Conservation (phyloP, 371 early-diverging fungal species). For the Actinomucor elegans region DNA sequence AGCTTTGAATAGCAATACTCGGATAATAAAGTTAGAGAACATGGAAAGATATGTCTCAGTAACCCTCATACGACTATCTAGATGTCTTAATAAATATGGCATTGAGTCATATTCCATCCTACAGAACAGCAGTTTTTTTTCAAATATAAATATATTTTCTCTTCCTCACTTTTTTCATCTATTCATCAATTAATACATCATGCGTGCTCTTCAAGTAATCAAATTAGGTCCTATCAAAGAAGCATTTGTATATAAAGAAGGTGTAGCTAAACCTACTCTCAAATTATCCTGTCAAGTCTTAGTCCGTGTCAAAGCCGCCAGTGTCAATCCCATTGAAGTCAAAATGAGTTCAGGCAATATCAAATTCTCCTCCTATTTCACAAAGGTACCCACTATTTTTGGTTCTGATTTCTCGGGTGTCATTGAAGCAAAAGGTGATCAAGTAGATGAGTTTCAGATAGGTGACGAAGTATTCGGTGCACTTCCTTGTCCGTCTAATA, state of each 20-base stretch:
- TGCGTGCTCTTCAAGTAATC: constrained; percentile 40
- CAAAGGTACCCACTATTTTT: constrained; percentile 21
- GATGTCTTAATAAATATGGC: too few species aligned
- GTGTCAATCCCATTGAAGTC: constrained; percentile 62
- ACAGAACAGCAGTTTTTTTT: not conserved
- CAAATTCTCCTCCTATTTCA: not conserved
- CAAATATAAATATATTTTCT: not conserved
- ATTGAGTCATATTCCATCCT: too few species aligned
- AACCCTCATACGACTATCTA: too few species aligned
- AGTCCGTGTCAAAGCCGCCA: constrained; percentile 52
- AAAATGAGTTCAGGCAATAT: constrained; percentile 37
- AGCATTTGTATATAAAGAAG: constrained; percentile 25
- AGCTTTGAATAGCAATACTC: too few species aligned
- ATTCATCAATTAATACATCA: constrained; percentile 1
- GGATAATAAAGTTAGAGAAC: too few species aligned
- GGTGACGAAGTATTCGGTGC: constrained; percentile 54
- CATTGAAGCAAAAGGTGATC: constrained; percentile 31
- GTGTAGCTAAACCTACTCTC: constrained; percentile 17
- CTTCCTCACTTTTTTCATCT: not conserved
- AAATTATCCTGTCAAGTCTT: constrained; percentile 35
- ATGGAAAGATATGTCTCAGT: too few species aligned
- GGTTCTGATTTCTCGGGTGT: constrained; percentile 49
- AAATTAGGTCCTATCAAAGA: constrained; percentile 18
- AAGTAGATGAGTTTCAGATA: constrained; percentile 32
- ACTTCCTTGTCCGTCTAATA: constrained; percentile 8